Conservation (phyloP, 305 asterid genomes). For the Striga hermonthica region DNA sequence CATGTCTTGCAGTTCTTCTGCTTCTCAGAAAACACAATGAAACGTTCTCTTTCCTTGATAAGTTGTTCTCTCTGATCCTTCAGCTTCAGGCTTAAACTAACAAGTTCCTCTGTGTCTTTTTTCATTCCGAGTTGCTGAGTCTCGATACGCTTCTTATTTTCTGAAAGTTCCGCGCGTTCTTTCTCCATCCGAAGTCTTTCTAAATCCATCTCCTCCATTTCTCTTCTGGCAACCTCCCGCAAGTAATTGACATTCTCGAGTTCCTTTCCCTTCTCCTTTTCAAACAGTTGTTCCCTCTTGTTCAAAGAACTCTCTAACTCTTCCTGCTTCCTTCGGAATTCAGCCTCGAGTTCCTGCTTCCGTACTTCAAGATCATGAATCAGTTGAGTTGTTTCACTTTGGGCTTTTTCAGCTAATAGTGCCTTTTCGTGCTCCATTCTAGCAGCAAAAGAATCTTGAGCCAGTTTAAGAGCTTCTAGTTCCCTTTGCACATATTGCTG, state of each 20-base stretch:
- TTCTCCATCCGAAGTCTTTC: conserved; percentile 60
- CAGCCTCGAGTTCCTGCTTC: conserved; percentile 69
- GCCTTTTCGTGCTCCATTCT: conserved; percentile 79
- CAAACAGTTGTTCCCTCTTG: conserved; percentile 65
- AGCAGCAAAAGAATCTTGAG: conserved; percentile 72
- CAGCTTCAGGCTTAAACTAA: conserved; percentile 71
- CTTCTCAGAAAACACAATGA: conserved; percentile 66
- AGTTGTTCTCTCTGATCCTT: conserved; percentile 85
- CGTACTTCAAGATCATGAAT: conserved; percentile 62
- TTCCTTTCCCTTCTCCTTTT: conserved; percentile 56
- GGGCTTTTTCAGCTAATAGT: conserved; percentile 50
- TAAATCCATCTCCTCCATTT: conserved; percentile 82
- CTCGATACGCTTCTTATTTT: conserved; percentile 76
- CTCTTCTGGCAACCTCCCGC: conserved; percentile 73
- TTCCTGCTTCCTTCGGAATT: conserved; percentile 61
- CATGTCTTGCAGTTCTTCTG: conserved; percentile 68
- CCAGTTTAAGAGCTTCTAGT: conserved; percentile 73
- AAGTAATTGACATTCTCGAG: conserved; percentile 55
- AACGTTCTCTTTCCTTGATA: conserved; percentile 79
- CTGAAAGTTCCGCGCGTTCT: conserved; percentile 62
- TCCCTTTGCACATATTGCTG: conserved; percentile 61
- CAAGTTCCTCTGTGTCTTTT: conserved; percentile 83
- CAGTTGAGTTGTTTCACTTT: conserved; percentile 59
- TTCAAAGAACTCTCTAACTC: conserved; percentile 61
- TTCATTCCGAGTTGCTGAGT: conserved; percentile 72